Evolutionary conservation across 2,329 filamentous ascomycete species (phyloP).

Genomic region (Dothistroma pini): DNA sequence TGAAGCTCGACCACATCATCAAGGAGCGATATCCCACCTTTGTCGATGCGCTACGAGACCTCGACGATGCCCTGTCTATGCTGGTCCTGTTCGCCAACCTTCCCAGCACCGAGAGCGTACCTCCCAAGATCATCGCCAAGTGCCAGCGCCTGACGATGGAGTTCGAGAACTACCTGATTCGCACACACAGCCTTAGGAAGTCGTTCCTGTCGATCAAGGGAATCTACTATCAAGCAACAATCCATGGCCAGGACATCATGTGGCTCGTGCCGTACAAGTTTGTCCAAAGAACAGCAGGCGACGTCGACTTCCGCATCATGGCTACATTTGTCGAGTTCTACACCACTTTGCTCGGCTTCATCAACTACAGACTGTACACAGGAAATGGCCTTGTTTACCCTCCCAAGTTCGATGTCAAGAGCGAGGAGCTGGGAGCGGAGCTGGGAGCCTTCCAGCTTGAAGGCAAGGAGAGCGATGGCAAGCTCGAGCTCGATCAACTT

Average conservation of each 20-base stretch:
- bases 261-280: constrained; percentile 99
- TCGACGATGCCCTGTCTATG: constrained; percentile 96
- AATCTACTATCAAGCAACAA: constrained; percentile 97
- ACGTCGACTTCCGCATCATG: constrained; percentile 99
- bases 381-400: constrained; percentile 90
- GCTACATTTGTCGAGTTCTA: constrained; percentile 99
- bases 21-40: constrained; percentile 98
- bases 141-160: constrained; percentile 92
- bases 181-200: constrained; percentile 85
- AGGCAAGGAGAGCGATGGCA: constrained; percentile 56
- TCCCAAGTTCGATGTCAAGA: constrained; percentile 82
- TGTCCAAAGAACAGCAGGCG: constrained; percentile 87
- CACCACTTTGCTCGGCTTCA: constrained; percentile 89
- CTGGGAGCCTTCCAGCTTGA: constrained; percentile 88
- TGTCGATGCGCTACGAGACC: constrained; percentile 84
- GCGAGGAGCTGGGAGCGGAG: constrained; percentile 86
- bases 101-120: constrained; percentile 82
- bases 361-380: constrained; percentile 94
- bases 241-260: constrained; percentile 92
- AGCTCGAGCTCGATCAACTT: constrained; percentile 26
- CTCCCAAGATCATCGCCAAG: constrained; percentile 89
- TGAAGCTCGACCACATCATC: constrained; percentile 94
- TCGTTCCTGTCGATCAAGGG: constrained; percentile 98
- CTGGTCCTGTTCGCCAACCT: constrained; percentile 97
- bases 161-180: constrained; percentile 97